Base-by-base conservation (phyloP, 495 filamentous ascomycete species). In the Platismatia glauca region DNA sequence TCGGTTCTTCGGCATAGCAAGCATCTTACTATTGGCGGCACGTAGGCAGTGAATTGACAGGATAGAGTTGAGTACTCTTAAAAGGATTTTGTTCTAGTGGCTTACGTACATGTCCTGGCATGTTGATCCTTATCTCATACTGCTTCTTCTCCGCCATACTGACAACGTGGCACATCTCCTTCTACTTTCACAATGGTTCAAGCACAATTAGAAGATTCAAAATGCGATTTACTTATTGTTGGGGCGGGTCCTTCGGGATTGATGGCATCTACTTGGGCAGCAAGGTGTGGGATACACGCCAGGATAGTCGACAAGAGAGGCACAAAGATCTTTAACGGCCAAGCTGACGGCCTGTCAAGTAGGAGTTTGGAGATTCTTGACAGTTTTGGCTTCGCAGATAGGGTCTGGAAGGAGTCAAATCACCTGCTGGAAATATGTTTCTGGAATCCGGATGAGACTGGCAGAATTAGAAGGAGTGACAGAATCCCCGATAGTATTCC, bases 181-280 rank as follows among this genome's bases (percentile, higher is more conserved):
- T 46, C 4, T 56, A 43, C 37, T n/a, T 41, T 39, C 50, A 43
- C 46, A 2, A 56, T 62, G 60, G 37, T 62, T 46, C 50, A 62
- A n/a, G n/a, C n/a, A n/a, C n/a, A n/a, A 46, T 56, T 44, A 34
- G 29, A 63, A 31, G 61, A 63, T 12, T 67, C 57, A 33, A 44
- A 50, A 16, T 67, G 65, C 41, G 80, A 84, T 64, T 71, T 82
- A 2, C 72, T 89, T 57, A 82, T 88, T 37, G 71, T 87, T 29
- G 86, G 86, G 12, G 84, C 85, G n/a, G 85, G 85, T n/a, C 85
- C 86, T 0, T 79, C 84, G 0, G 84, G 81, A 55, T 75, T 88
- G 12, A 86, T 86, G 79, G 78, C 79, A 33, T 83, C 86, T 1
- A 75, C 79, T 48, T 88, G 84, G 80, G 79, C 87, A 71, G 78